These are phyloP conservation scores for Zopfia rhizophila DNA, from an alignment of 2,329 filamentous ascomycete genomes.

Conservation along the genomic window DNA sequence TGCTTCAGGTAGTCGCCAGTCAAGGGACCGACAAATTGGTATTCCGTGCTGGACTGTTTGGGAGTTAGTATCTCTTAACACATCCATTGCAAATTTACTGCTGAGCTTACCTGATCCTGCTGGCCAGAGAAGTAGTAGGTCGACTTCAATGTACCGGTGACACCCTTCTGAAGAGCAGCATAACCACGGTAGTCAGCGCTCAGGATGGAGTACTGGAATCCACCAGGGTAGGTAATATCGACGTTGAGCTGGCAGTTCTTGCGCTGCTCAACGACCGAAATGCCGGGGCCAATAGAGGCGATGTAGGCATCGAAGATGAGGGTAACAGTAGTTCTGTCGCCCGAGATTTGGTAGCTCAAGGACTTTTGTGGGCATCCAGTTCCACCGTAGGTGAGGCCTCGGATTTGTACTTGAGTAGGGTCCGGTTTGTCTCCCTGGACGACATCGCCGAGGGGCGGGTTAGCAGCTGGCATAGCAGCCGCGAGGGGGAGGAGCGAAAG, in stretches of 20 bases:
- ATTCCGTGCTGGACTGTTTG: slow-evolving; percentile 47
- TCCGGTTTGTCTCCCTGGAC: slow-evolving; percentile 45
- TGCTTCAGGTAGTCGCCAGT: slow-evolving; percentile 53
- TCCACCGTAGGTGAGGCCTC: slow-evolving; percentile 58
- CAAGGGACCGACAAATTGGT: slow-evolving; percentile 54
- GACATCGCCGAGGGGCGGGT: slow-evolving; percentile 37
- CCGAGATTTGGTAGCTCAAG: slow-evolving; percentile 55
- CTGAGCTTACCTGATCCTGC: slow-evolving; percentile 49
- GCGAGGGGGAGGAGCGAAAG: slow-evolving; percentile 41
- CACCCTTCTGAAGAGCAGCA: slow-evolving; percentile 57
- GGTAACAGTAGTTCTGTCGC: slow-evolving; percentile 59
- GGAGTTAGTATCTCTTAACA: background rate
- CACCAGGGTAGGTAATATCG: slow-evolving; percentile 61
- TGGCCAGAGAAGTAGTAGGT: slow-evolving; percentile 66
- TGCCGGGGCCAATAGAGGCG: slow-evolving; percentile 59
- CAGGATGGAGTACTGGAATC: slow-evolving; percentile 65
- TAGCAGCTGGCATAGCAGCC: slow-evolving; percentile 36
- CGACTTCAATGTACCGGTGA: slow-evolving; percentile 61
- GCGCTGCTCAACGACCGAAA: slow-evolving; percentile 56
- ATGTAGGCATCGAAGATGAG: slow-evolving; percentile 65
- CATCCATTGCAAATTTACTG: background rate
- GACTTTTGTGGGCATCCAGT: slow-evolving; percentile 59
- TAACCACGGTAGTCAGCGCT: slow-evolving; percentile 65
- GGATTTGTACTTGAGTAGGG: slow-evolving; percentile 52
- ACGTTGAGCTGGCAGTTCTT: slow-evolving; percentile 67